These are phyloP conservation scores for Daldinia sp. DNA, from an alignment of 2,329 filamentous ascomycete species.

Conservation along the genomic window DNA sequence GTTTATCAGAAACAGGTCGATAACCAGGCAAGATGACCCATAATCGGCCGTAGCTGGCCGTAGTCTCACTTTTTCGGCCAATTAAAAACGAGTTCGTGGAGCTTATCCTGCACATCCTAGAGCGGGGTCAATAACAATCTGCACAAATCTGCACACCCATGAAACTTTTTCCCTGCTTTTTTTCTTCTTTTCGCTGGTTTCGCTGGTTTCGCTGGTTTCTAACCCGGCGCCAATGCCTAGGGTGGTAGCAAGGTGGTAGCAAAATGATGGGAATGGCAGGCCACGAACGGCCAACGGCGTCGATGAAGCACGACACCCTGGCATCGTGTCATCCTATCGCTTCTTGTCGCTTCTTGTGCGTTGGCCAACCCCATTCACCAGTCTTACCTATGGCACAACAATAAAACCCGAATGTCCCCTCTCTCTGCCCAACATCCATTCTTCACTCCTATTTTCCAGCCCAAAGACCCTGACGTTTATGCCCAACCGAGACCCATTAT, in stretches of 20 bases:
- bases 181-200: not conserved
- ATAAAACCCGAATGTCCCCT: conserved; percentile 62
- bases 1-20: not conserved
- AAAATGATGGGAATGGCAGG: too few species aligned
- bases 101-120: not conserved
- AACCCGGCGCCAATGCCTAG: conserved; percentile 30
- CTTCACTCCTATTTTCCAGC: conserved; percentile 49
- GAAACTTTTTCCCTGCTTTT: conserved; percentile 22
- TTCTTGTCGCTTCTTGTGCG: conserved; percentile 26
- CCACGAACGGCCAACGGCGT: conserved; percentile 36
- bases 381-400: conserved; percentile 43
- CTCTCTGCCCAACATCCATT: conserved; percentile 50
- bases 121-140: conserved; percentile 29
- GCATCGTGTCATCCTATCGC: conserved; percentile 36
- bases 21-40: not conserved
- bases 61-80: too few species aligned
- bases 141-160: conserved; percentile 15
- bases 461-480: conserved; percentile 46
- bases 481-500: conserved; percentile 47
- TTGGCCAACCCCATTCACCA: conserved; percentile 45
- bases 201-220: conserved; percentile 9
- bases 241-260: too few species aligned
- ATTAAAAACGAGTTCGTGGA: conserved; percentile 27
- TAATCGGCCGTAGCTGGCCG: not conserved
- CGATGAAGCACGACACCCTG: conserved; percentile 38